Evolutionary conservation across 768 basidiomycete genomes (phyloP).

Genomic region (Mycena metata): DNA sequence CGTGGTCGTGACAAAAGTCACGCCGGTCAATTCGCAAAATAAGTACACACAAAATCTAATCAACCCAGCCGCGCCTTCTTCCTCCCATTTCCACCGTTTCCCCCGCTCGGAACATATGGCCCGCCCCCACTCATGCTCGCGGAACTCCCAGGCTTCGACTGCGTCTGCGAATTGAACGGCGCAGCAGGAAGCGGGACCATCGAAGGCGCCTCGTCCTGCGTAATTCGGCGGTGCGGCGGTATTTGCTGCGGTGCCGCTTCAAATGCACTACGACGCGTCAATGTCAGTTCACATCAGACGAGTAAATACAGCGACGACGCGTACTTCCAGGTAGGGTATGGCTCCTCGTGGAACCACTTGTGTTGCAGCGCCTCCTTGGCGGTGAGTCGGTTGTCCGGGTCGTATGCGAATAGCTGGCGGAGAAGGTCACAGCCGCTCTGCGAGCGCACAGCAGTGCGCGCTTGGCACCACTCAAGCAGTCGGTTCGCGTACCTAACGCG

Average conservation of each 20-base stretch:
- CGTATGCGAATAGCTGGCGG: constrained; percentile 88
- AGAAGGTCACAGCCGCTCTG: constrained; percentile 85
- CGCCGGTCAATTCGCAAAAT: no score
- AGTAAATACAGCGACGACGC: constrained; percentile 46
- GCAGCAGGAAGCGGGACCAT: constrained; percentile 77
- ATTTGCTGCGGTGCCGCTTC: constrained; percentile 74
- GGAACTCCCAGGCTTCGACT: constrained; percentile 42
- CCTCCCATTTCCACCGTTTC: constrained; percentile 31
- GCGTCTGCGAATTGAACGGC: constrained; percentile 37
- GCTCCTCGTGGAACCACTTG: constrained; percentile 94
- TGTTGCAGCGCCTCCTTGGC: constrained; percentile 87
- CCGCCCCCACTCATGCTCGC: constrained; percentile 39
- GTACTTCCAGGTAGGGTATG: constrained; percentile 87
- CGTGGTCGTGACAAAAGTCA: no score
- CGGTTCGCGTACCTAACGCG: constrained; percentile 62
- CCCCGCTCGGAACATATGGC: constrained; percentile 34
- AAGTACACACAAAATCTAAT: neutral
- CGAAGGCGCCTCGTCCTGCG: constrained; percentile 91
- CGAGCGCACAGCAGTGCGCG: constrained; percentile 63
- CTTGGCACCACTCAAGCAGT: constrained; percentile 81
- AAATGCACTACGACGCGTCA: constrained; percentile 72
- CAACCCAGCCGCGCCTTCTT: constrained; percentile 33
- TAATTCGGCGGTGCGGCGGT: constrained; percentile 90
- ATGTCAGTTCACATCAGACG: neutral
- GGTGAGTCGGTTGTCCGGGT: constrained; percentile 88